Percentiles rank a stretch among this genome's conserved stretches.
These are phyloP conservation scores for Aspergillus proliferans DNA, from an alignment of 2,329 filamentous ascomycete genomes.

Conservation along the genomic window DNA sequence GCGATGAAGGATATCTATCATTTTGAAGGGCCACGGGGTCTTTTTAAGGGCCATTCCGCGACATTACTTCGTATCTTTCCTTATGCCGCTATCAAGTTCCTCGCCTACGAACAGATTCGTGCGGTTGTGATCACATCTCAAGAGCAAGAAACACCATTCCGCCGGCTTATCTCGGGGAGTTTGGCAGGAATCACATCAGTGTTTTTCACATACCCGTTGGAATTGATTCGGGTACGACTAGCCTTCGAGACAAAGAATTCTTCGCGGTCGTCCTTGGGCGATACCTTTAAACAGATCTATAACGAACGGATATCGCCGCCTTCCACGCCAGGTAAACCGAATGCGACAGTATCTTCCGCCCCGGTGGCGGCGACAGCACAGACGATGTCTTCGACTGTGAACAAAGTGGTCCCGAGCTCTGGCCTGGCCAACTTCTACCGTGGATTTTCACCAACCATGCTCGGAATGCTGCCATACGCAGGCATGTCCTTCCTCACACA, in stretches of 20 bases:
- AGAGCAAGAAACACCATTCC: constrained; percentile 70
- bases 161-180: constrained; percentile 51
- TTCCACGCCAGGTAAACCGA: constrained; percentile 27
- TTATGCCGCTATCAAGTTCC: constrained; percentile 95
- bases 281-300: constrained; percentile 83
- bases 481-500: constrained; percentile 94
- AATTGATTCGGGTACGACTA: constrained; percentile 84
- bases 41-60: constrained; percentile 91
- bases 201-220: constrained; percentile 92
- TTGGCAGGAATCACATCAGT: constrained; percentile 74
- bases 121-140: constrained; percentile 64
- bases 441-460: constrained; percentile 80
- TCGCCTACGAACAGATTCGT: constrained; percentile 95
- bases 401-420: constrained; percentile 52
- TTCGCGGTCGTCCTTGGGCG: constrained; percentile 61
- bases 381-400: constrained; percentile 33
- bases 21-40: constrained; percentile 64
- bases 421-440: constrained; percentile 90
- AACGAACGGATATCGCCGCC: constrained; percentile 56
- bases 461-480: constrained; percentile 95
- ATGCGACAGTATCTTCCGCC: constrained; percentile 37
- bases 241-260: constrained; percentile 87
- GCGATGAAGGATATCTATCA: constrained; percentile 79
- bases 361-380: constrained; percentile 34
- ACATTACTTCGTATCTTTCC: constrained; percentile 93